A percentile compares a stretch with the other conserved stretches of the same genome.
Conservation (phyloP, 139 green algal genomes). For the Pedinophyceae sp. region DNA sequence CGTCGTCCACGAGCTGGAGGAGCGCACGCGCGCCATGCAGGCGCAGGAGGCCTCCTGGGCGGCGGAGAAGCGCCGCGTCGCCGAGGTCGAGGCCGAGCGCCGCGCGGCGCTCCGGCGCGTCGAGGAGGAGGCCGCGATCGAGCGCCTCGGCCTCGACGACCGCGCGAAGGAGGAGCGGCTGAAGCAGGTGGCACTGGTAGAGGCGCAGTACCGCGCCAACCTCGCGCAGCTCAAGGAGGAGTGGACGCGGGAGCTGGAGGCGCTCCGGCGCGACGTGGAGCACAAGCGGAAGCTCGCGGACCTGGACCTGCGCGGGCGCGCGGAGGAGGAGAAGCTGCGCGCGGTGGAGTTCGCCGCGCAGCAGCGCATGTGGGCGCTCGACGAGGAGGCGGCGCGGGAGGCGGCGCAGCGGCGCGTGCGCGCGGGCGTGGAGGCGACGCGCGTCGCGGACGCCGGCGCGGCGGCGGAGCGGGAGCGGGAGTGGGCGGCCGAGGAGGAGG, state of each 20-base stretch:
- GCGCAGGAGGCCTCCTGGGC: slow-evolving; percentile 15
- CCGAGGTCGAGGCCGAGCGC: slow-evolving; percentile 21
- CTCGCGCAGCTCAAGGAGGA: slow-evolving; percentile 20
- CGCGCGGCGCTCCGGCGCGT: slow-evolving; percentile 4
- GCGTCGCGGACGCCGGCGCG: no score
- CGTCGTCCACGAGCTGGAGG: slow-evolving; percentile 35
- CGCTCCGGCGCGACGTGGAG: slow-evolving; percentile 21
- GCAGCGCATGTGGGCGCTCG: slow-evolving; percentile 29
- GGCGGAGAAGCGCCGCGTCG: slow-evolving; percentile 30
- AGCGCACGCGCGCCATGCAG: slow-evolving; percentile 17
- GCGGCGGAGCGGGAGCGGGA: no score
- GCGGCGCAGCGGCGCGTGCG: slow-evolving; percentile 7
- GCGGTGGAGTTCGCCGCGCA: slow-evolving; percentile 38
- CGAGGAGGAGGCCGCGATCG: slow-evolving; percentile 9
- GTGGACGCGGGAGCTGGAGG: slow-evolving; percentile 29
- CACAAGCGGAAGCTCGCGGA: slow-evolving; percentile 8
- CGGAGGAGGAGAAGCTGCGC: slow-evolving; percentile 11
- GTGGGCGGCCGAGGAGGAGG: not conserved
- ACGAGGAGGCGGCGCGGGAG: slow-evolving; percentile 21
- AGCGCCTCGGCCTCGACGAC: slow-evolving; percentile 34
- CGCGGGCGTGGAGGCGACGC: not conserved
- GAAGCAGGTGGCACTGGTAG: slow-evolving; percentile 28
- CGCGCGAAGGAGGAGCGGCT: slow-evolving; percentile 41
- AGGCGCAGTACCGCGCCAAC: slow-evolving; percentile 21
- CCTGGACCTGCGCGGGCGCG: not conserved